Conservation (phyloP, 768 basidiomycete genomes). For the Myochromella boudieri region DNA sequence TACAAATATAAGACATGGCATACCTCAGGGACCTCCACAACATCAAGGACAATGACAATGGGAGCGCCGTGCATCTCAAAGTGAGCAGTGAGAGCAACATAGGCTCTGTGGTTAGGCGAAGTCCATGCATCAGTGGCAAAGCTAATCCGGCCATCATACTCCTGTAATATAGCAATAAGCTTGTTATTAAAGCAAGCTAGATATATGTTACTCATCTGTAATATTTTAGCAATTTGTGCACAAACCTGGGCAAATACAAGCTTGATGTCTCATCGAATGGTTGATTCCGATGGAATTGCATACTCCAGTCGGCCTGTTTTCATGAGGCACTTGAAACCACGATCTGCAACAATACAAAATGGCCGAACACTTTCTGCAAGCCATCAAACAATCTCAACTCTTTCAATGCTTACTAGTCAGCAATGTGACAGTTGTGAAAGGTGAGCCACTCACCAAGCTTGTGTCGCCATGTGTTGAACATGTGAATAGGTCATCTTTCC, state of each 20-base stretch:
- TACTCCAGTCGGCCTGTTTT: slow-evolving; percentile 18
- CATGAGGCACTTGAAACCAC: too few species aligned
- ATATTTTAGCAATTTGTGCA: slow-evolving; percentile 25
- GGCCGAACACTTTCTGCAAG: too few species aligned
- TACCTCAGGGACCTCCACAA: not conserved
- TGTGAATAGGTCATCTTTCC: too few species aligned
- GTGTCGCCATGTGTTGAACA: too few species aligned
- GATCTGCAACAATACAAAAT: too few species aligned
- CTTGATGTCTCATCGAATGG: slow-evolving; percentile 27
- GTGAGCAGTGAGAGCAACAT: slow-evolving; percentile 28
- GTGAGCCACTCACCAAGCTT: too few species aligned
- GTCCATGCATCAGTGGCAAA: slow-evolving; percentile 36
- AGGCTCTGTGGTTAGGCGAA: slow-evolving; percentile 30
- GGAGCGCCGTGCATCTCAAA: slow-evolving; percentile 23
- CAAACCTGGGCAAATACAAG: slow-evolving; percentile 21
- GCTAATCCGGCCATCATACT: slow-evolving; percentile 26
- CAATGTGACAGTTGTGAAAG: too few species aligned
- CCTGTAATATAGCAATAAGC: slow-evolving; percentile 15
- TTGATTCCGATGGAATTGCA: slow-evolving; percentile 29
- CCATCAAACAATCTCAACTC: too few species aligned
- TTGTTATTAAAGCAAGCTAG: not conserved
- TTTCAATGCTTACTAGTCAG: too few species aligned
- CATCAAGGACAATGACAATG: slow-evolving; percentile 14
- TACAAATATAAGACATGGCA: not conserved
- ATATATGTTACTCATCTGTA: slow-evolving; percentile 19